phyloP scores from a whole-genome alignment of 495 filamentous ascomycete species.

The Neurospora cerealis region DNA sequence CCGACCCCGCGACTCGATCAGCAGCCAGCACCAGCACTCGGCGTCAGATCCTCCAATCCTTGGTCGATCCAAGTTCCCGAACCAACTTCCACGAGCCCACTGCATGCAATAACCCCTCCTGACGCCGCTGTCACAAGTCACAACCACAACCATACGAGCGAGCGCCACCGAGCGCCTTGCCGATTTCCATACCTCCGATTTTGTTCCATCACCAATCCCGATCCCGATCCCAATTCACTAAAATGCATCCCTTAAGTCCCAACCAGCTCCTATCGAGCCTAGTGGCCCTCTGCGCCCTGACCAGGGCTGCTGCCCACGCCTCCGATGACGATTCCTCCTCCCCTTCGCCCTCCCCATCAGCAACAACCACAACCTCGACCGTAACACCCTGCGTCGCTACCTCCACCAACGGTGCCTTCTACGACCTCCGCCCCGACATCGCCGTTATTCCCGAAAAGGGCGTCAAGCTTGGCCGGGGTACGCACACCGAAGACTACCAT shows the following conservation, averaged over 20 bases:
- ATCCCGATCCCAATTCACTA: not conserved
- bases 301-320: slow-evolving; percentile 6
- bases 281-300: slow-evolving; percentile 11
- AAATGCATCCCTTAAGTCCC: slow-evolving; percentile 13
- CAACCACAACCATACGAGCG: not conserved
- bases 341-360: slow-evolving; percentile 2
- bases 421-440: slow-evolving; percentile 73
- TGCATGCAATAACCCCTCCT: not conserved
- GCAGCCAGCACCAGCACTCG: not conserved
- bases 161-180: slow-evolving; percentile 1
- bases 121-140: not conserved
- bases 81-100: not conserved
- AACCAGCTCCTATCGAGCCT: slow-evolving; percentile 5
- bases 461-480: slow-evolving; percentile 4
- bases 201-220: not conserved
- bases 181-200: not conserved
- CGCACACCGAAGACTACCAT: slow-evolving; percentile 59
- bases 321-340: slow-evolving; percentile 5
- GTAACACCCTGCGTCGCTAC: slow-evolving; percentile 68
- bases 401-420: slow-evolving; percentile 71
- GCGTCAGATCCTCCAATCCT: not conserved
- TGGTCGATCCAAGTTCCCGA: not conserved
- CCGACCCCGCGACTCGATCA: not conserved
- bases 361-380: slow-evolving; percentile 19
- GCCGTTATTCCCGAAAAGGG: slow-evolving; percentile 44